Base-by-base conservation (phyloP, 768 basidiomycete genomes). In the Sutorius australiensis region DNA sequence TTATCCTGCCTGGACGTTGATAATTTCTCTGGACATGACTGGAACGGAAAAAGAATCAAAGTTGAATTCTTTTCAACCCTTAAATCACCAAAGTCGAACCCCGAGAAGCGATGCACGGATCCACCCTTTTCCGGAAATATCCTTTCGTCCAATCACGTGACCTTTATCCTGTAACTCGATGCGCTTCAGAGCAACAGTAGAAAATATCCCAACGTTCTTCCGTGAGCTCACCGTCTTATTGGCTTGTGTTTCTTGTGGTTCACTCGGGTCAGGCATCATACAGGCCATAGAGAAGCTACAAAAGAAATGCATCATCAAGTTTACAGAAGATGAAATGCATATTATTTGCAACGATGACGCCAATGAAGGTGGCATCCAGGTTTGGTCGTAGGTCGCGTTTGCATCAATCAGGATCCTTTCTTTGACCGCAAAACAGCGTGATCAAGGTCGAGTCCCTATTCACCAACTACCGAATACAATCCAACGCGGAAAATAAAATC, bases 261-360 rank as follows among this genome's bases (percentile, higher is more conserved):
- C 36, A 14, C 13, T 8, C 36, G 47, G 6, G 11, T 11, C 48
- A 93, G 91, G 81, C 40, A 82, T 92, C 40, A 81, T 90, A 8
- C 90, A 92, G 69, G 79, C 88, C 0, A 75, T 93, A 19, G 90
- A 92, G 63, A 92, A 88, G 61, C 72, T 92, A 17, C 87, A 92
- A 68, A 92, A 90, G 69, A 84, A 77, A 75, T 92, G 88, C 59
- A 83, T 90, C 51, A 82, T 94, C 65, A 85, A 84, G 67, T 89
- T 92, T 62, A 83, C 82, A 0, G 83, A 87, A 61, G 75, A 74
- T 13, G 81, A 80, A 34, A 84, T 93, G 76, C 84, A 85, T 55
- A 82, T 94, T 53, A 92, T 95, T 50, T 94, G 92, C 74, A 86
- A 87, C 53, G 80, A 76, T 46, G 88, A 91, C 49, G 80, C 81